Evolutionary conservation across 2,329 filamentous ascomycete genomes (phyloP).

Genomic region (Trichoderma koningii): DNA sequence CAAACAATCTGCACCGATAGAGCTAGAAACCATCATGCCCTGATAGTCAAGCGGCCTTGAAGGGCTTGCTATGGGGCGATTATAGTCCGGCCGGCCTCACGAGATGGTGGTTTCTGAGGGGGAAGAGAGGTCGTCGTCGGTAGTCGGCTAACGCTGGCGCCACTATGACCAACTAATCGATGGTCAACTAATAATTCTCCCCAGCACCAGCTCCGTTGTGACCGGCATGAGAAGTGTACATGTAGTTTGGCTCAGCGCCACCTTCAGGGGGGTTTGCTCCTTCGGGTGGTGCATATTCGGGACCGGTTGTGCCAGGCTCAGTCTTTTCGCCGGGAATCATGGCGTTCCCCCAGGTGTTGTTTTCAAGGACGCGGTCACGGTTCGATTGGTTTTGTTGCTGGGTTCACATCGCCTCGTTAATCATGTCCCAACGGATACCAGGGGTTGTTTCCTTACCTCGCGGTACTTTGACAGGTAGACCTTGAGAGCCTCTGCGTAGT

Average conservation of each 20-base stretch:
- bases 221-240: slow-evolving; percentile 56
- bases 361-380: slow-evolving; percentile 44
- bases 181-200: slow-evolving; percentile 52
- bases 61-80: too few species aligned
- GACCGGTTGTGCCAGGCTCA: slow-evolving; percentile 35
- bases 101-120: not conserved
- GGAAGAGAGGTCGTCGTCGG: not conserved
- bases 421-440: not conserved
- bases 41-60: not conserved
- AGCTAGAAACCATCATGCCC: not conserved
- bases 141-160: not conserved
- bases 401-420: not conserved
- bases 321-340: slow-evolving; percentile 41
- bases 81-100: not conserved
- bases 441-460: slow-evolving; percentile 67
- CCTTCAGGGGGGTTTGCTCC: slow-evolving; percentile 45
- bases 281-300: slow-evolving; percentile 51
- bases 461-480: slow-evolving; percentile 97
- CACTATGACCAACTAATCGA: not conserved
- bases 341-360: slow-evolving; percentile 37
- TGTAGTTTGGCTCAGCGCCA: slow-evolving; percentile 48
- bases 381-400: slow-evolving; percentile 49
- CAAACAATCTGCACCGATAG: slow-evolving; percentile 6
- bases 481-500: slow-evolving; percentile 96
- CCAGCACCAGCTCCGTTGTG: slow-evolving; percentile 60